A percentile compares a stretch with the other conserved stretches of the same genome.
Conservation (phyloP, 2,329 filamentous ascomycete species). For the Curvularia sp. region DNA sequence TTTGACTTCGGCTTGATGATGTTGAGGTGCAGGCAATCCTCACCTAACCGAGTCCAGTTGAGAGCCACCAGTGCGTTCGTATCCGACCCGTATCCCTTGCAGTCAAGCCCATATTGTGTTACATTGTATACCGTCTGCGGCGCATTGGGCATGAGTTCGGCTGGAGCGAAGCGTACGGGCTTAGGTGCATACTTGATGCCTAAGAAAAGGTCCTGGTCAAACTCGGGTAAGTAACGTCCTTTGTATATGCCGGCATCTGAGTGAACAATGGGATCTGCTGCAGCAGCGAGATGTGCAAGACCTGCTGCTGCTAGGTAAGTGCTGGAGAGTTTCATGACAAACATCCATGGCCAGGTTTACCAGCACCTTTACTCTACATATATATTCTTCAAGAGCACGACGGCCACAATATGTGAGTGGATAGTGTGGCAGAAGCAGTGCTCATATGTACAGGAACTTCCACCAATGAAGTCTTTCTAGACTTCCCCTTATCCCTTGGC, state of each 20-base stretch:
- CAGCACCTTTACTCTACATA: not conserved
- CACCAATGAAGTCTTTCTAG: constrained; percentile 3
- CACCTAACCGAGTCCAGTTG: constrained; percentile 37
- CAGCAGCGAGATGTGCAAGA: not conserved
- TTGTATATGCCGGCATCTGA: constrained; percentile 39
- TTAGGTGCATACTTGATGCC: constrained; percentile 43
- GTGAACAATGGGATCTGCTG: constrained; percentile 24
- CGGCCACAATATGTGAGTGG: not conserved
- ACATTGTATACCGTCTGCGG: constrained; percentile 27
- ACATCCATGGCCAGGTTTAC: not conserved
- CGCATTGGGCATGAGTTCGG: constrained; percentile 23
- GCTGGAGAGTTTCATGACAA: constrained; percentile 11
- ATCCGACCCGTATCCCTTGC: constrained; percentile 38
- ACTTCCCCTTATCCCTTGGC: not conserved
- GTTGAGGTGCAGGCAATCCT: constrained; percentile 58
- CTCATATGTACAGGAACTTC: not conserved
- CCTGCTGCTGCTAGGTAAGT: not conserved
- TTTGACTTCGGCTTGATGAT: constrained; percentile 36
- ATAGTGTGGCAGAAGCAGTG: not conserved
- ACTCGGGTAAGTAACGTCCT: constrained; percentile 37
- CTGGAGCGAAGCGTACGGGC: constrained; percentile 37
- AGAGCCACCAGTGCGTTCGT: constrained; percentile 31
- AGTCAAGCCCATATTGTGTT: constrained; percentile 39
- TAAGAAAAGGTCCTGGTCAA: constrained; percentile 42
- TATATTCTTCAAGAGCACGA: not conserved